Evolutionary conservation across 441 rosid genomes (phyloP), one percentile per base, ranked within the genome.

Genomic region (Breynia disticha): DNA sequence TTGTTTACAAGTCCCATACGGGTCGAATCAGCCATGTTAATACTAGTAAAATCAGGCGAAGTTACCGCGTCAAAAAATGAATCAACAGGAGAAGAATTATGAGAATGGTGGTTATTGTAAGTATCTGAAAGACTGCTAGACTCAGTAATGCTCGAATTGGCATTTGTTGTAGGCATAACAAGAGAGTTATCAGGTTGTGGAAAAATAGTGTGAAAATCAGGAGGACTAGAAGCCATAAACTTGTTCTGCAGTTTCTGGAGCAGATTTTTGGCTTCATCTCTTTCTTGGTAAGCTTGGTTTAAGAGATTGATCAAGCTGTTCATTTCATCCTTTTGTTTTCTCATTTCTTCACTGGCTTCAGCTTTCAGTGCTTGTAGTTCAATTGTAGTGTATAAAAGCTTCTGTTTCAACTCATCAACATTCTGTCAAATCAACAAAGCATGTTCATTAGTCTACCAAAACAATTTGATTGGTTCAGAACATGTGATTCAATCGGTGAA

Each of bases 61-160:
- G 86, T 68, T 43, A 73, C 91, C 4, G 84, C 77, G 38, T 83
- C 96, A 11, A 87, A 62, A 62, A 91, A 74, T 0, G 96, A 86
- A 44, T 81, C 71, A 0, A 72, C 86, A 0, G 90, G 88, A 41
- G 98, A 78, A 11, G 94, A 84, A 42, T 72, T 78, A 52, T 76
- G 77, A 2, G 74, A 66, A 5, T 57, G 75, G 11, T 70, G 84
- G 67, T 69, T 64, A 19, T 59, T 76, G 39, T 69, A 63, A 1
- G 78, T 67, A 15, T 74, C 81, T 0, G 87, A 82, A 5, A 71
- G 63, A 48, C 87, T 79, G 65, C 67, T 81, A 12, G 98, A 88
- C 57, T 88, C 98, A 0, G 97, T 84, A 28, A 93, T 75, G 69
- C 90, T 82, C 0, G 98, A 87, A 45, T 79, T 90, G 0, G 88